Percentiles rank a stretch among this genome's conserved stretches.
Evolutionary conservation across 2,329 filamentous ascomycete genomes (phyloP).

Genomic region (Microdochium bolleyi): DNA sequence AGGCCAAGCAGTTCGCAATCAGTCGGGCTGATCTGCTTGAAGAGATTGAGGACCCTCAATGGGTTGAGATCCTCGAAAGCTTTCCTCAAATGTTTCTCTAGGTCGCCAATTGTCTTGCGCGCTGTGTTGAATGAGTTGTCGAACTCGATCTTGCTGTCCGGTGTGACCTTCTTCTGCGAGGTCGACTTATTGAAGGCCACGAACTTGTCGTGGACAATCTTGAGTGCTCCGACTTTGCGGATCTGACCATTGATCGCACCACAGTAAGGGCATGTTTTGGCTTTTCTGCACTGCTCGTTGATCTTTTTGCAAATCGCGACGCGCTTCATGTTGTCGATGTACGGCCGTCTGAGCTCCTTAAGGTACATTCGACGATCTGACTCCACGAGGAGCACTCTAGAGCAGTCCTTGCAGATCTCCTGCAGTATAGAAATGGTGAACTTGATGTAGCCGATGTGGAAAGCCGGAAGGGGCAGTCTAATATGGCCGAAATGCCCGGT

Average conservation of each 20-base stretch:
- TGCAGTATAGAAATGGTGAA: conserved; percentile 89
- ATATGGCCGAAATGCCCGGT: conserved; percentile 96
- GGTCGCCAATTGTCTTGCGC: conserved; percentile 67
- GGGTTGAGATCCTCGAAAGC: conserved; percentile 94
- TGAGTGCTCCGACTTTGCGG: conserved; percentile 85
- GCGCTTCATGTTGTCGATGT: conserved; percentile 79
- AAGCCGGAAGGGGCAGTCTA: conserved; percentile 80
- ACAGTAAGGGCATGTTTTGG: conserved; percentile 74
- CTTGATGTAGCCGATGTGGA: conserved; percentile 93
- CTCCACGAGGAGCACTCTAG: conserved; percentile 74
- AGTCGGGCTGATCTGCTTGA: conserved; percentile 74
- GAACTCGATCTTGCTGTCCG: conserved; percentile 74
- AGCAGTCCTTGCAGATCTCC: conserved; percentile 94
- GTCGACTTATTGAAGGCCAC: conserved; percentile 82
- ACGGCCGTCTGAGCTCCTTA: conserved; percentile 71
- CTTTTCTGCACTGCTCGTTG: conserved; percentile 83
- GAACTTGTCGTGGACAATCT: conserved; percentile 92
- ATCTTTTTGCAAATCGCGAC: conserved; percentile 82
- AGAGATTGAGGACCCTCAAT: conserved; percentile 79
- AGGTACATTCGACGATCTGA: conserved; percentile 68
- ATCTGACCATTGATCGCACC: conserved; percentile 81
- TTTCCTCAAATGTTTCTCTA: conserved; percentile 87
- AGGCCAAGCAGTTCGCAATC: conserved; percentile 91
- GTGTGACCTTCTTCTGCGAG: conserved; percentile 74
- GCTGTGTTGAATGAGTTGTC: conserved; percentile 79